These are phyloP conservation scores for Paramecium primaurelia DNA, from an alignment of 73 alveolate species.

Conservation along the genomic window DNA sequence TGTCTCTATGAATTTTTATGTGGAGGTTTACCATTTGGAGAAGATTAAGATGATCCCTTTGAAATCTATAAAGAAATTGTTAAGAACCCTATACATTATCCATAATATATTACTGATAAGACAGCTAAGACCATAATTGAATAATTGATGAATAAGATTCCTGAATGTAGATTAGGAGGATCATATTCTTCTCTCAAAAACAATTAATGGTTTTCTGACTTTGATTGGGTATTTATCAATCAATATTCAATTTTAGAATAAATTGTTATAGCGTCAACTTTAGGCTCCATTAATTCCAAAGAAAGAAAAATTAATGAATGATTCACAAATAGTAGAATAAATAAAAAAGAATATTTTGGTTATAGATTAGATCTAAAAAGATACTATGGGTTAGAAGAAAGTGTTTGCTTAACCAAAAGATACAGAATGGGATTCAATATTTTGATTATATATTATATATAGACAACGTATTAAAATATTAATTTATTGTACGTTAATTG, in stretches of 20 bases:
- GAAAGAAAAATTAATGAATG: neutral
- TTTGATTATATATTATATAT: neutral
- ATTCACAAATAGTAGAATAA: neutral
- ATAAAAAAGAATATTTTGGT: neutral
- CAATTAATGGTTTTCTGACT: constrained; percentile 47
- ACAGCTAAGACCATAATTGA: constrained; percentile 51
- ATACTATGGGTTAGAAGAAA: constrained; percentile 22
- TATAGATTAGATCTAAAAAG: neutral
- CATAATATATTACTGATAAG: constrained; percentile 48
- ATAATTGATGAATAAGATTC: constrained; percentile 47
- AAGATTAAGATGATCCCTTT: constrained; percentile 70
- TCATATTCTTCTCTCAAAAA: constrained; percentile 48
- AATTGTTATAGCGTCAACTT: neutral
- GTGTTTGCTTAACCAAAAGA: constrained; percentile 18
- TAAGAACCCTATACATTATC: constrained; percentile 21
- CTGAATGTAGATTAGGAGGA: constrained; percentile 63
- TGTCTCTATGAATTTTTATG: constrained; percentile 55
- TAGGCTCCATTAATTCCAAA: neutral
- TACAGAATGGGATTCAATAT: constrained; percentile 37
- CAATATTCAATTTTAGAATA: neutral
- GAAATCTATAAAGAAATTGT: constrained; percentile 73
- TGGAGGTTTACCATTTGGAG: constrained; percentile 78
- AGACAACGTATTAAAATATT: neutral
- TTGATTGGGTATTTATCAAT: constrained; percentile 35
- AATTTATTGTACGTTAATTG: neutral